Evolutionary conservation across 345 rosid genomes (phyloP).

Genomic region (Arabis hirsuta): DNA sequence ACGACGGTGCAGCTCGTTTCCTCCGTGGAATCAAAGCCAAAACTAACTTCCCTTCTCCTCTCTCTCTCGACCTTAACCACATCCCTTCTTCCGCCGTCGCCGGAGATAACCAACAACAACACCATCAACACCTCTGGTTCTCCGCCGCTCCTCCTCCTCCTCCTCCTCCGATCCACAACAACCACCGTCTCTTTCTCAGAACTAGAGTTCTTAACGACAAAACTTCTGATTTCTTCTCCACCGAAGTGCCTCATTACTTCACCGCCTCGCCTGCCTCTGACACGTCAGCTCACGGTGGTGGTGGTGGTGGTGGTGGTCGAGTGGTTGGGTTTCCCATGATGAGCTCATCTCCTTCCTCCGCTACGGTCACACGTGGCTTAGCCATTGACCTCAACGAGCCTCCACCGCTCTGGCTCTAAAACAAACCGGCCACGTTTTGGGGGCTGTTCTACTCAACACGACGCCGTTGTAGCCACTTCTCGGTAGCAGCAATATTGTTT

Average conservation of each 20-base stretch:
- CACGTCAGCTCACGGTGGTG: conserved; percentile 14
- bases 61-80: conserved; percentile 68
- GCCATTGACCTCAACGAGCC: conserved; percentile 96
- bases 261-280: conserved; percentile 17
- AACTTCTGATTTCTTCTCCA: conserved; percentile 30
- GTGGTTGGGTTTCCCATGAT: conserved; percentile 30
- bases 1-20: conserved; percentile 90
- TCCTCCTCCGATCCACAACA: conserved; percentile 30
- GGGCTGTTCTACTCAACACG: background rate
- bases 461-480: conserved; percentile 18
- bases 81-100: conserved; percentile 44
- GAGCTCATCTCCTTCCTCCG: conserved; percentile 31
- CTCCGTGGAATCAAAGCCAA: conserved; percentile 93
- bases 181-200: conserved; percentile 62
- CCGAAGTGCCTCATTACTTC: conserved; percentile 29
- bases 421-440: conserved; percentile 30
- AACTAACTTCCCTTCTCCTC: conserved; percentile 86
- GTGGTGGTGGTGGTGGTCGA: background rate
- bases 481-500: conserved; percentile 10
- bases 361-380: conserved; percentile 63
- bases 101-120: conserved; percentile 21
- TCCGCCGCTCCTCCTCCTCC: conserved; percentile 33
- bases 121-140: conserved; percentile 46
- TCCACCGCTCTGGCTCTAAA: conserved; percentile 85
- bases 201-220: conserved; percentile 61